Conservation (phyloP, 2,329 filamentous ascomycete genomes). For the Fusarium nisikadoi region DNA sequence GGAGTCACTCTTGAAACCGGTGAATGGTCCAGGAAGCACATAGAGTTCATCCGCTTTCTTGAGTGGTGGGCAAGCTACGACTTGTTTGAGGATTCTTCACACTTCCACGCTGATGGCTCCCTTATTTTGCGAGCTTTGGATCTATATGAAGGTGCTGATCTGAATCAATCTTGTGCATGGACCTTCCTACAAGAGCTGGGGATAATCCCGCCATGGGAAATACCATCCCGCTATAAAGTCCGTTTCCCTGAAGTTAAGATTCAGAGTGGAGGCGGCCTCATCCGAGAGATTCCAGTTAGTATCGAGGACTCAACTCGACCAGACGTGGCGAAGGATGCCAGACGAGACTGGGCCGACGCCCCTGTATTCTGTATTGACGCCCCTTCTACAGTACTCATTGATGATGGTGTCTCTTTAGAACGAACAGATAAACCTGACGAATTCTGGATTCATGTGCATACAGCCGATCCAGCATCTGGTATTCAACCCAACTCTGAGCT, state of each 20-base stretch:
- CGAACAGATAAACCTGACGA: conserved; percentile 61
- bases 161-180: conserved; percentile 61
- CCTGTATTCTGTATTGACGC: conserved; percentile 80
- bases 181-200: conserved; percentile 82
- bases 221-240: conserved; percentile 70
- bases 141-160: conserved; percentile 63
- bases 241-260: conserved; percentile 62
- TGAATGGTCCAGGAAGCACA: conserved; percentile 47
- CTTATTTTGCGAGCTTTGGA: conserved; percentile 70
- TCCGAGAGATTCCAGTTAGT: conserved; percentile 47
- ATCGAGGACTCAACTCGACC: conserved; percentile 50
- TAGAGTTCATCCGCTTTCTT: conserved; percentile 72
- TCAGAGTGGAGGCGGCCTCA: conserved; percentile 55
- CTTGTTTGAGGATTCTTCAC: conserved; percentile 63
- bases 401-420: conserved; percentile 82
- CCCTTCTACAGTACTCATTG: conserved; percentile 73
- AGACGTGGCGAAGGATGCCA: conserved; percentile 60
- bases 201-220: conserved; percentile 76
- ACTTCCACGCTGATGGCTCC: conserved; percentile 70
- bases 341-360: conserved; percentile 67
- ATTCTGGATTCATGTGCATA: conserved; percentile 81
- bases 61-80: conserved; percentile 72
- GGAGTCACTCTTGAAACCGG: conserved; percentile 31
- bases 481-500: conserved; percentile 69
- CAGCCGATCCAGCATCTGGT: conserved; percentile 80